A percentile compares a stretch with the other conserved stretches of the same genome.
These are phyloP conservation scores for Suhomyces sp. DNA, from an alignment of 805 yeast species.

Conservation along the genomic window DNA sequence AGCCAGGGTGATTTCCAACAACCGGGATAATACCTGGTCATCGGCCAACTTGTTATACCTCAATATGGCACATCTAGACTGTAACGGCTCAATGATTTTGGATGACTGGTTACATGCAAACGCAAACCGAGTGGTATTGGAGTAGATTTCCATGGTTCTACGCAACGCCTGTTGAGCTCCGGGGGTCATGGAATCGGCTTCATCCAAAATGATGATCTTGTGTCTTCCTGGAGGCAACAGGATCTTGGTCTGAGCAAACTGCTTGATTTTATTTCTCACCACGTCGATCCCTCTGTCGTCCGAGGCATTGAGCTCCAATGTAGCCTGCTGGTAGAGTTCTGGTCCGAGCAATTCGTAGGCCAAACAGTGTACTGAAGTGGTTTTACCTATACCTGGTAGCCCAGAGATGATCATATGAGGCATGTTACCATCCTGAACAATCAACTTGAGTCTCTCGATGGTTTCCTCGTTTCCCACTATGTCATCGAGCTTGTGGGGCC, in stretches of 20 bases:
- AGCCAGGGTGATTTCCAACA: constrained; percentile 62
- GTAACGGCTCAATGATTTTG: constrained; percentile 95
- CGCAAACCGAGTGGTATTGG: constrained; percentile 96
- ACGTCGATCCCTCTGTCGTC: constrained; percentile 98
- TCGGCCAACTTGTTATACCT: constrained; percentile 79
- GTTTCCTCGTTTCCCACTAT: constrained; percentile 95
- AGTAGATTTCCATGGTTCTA: constrained; percentile 91
- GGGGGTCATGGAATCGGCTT: constrained; percentile 95
- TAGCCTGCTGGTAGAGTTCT: constrained; percentile 70
- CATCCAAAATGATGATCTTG: constrained; percentile 90
- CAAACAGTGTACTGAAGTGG: constrained; percentile 88
- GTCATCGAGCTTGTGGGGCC: constrained; percentile 76
- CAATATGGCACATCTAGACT: constrained; percentile 92
- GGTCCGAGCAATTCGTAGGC: constrained; percentile 79
- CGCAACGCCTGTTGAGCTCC: constrained; percentile 95
- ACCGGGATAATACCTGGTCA: constrained; percentile 75
- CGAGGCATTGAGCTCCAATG: constrained; percentile 89
- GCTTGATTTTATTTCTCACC: constrained; percentile 89
- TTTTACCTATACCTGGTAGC: constrained; percentile 95
- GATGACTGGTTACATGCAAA: constrained; percentile 95
- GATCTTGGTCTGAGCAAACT: constrained; percentile 93
- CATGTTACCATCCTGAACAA: constrained; percentile 92
- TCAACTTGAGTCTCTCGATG: constrained; percentile 73
- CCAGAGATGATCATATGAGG: constrained; percentile 97
- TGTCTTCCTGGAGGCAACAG: constrained; percentile 85